Conservation (phyloP, 805 yeast genomes). For the Kluyveromyces dobzhanskii region DNA sequence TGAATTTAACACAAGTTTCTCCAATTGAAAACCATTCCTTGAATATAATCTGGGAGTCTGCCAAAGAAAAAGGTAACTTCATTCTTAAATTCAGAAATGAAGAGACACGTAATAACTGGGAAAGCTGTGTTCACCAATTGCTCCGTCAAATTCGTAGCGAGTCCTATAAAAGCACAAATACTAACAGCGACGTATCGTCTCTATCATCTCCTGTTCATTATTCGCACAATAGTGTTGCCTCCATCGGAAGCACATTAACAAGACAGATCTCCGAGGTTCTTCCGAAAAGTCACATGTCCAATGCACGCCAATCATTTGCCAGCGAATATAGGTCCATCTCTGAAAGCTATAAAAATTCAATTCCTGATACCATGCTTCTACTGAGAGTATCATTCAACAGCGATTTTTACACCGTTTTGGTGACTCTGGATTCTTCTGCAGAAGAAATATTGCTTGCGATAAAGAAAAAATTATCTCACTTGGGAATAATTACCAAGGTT, state of each 20-base stretch:
- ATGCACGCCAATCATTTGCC: constrained; percentile 17
- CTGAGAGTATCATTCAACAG: constrained; percentile 36
- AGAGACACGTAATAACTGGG: constrained; percentile 82
- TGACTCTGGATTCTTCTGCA: constrained; percentile 44
- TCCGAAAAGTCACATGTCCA: constrained; percentile 16
- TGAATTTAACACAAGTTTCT: constrained; percentile 47
- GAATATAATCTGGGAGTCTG: constrained; percentile 75
- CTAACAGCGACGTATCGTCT: constrained; percentile 22
- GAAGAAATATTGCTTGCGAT: constrained; percentile 50
- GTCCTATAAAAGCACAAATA: constrained; percentile 23
- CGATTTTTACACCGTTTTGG: constrained; percentile 57
- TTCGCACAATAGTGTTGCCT: constrained; percentile 24
- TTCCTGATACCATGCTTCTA: constrained; percentile 32
- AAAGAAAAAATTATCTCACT: constrained; percentile 45
- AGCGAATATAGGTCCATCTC: constrained; percentile 33
- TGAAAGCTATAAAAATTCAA: constrained; percentile 32
- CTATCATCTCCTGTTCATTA: constrained; percentile 16
- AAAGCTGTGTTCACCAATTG: constrained; percentile 42
- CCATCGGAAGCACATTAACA: constrained; percentile 16
- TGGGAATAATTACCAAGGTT: constrained; percentile 46
- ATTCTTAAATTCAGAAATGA: constrained; percentile 76
- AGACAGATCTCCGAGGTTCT: constrained; percentile 25
- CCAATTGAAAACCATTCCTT: constrained; percentile 45
- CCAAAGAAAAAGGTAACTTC: constrained; percentile 79
- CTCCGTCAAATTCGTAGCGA: constrained; percentile 27